Percentiles rank a stretch among this genome's conserved stretches.
Conservation (phyloP, 164 flowering plant species). For the Akebia trifoliata region DNA sequence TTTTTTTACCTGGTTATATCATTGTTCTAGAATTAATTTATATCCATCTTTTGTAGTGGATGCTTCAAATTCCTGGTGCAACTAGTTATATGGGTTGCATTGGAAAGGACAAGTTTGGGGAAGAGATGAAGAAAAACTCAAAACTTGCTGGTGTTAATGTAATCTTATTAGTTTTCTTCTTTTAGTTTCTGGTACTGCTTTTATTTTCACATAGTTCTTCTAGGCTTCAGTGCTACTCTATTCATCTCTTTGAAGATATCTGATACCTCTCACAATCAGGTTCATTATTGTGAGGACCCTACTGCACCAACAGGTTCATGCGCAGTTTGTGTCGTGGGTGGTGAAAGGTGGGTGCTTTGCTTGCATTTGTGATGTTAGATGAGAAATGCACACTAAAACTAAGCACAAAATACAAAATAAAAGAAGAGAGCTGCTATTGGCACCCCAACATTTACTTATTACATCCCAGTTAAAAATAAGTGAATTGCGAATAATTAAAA, state of each 20-base stretch:
- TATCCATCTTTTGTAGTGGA: slow-evolving; percentile 59
- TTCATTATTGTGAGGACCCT: slow-evolving; percentile 85
- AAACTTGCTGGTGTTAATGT: slow-evolving; percentile 83
- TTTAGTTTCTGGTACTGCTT: too few species aligned
- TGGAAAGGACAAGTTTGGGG: slow-evolving; percentile 96
- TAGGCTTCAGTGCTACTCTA: not conserved
- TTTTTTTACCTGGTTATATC: not conserved
- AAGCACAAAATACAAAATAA: too few species aligned
- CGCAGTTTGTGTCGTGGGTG: slow-evolving; percentile 95
- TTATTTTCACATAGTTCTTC: not conserved
- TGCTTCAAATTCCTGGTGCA: slow-evolving; percentile 94
- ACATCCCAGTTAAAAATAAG: too few species aligned
- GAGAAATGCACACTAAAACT: too few species aligned
- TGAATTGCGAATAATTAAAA: too few species aligned
- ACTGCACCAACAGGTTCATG: slow-evolving; percentile 87
- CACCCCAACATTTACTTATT: too few species aligned
- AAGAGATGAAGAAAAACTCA: slow-evolving; percentile 82
- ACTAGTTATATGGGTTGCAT: slow-evolving; percentile 90
- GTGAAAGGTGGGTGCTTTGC: slow-evolving; percentile 67
- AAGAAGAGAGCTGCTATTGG: too few species aligned
- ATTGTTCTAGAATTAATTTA: slow-evolving; percentile 2
- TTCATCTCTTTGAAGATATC: not conserved
- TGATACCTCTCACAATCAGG: slow-evolving; percentile 34
- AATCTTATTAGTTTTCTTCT: too few species aligned
- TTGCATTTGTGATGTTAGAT: not conserved